Evolutionary conservation across 805 yeast species (phyloP).

Genomic region (Starmerella bombi): DNA sequence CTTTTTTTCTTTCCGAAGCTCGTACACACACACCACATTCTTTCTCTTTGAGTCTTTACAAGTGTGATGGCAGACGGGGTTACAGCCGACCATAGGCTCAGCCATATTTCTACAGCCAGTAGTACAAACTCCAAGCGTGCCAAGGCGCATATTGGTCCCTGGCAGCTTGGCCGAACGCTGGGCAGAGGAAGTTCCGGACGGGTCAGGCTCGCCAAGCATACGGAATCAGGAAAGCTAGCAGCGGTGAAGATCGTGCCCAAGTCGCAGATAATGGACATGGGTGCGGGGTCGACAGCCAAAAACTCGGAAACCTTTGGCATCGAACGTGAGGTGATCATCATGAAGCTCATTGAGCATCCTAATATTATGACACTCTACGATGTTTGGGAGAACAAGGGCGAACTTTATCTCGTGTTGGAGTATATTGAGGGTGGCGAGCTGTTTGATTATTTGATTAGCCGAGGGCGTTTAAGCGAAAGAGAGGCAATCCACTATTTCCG

Average conservation of each 20-base stretch:
- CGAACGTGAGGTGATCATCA: conserved; percentile 91
- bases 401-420: conserved; percentile 78
- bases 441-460: conserved; percentile 78
- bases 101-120: conserved; percentile 25
- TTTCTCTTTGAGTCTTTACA: too few relatives aligned
- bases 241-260: conserved; percentile 96
- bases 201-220: conserved; percentile 81
- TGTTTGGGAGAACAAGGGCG: conserved; percentile 95
- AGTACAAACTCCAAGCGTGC: conserved; percentile 33
- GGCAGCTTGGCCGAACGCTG: conserved; percentile 88
- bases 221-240: conserved; percentile 73
- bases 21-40: too few relatives aligned
- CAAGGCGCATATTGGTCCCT: conserved; percentile 72
- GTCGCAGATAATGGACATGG: conserved; percentile 35
- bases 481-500: conserved; percentile 86
- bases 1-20: too few relatives aligned
- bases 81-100: conserved; percentile 20
- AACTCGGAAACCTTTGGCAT: conserved; percentile 64
- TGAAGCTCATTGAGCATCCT: conserved; percentile 89
- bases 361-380: conserved; percentile 88
- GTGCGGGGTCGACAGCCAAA: conserved; percentile 4
- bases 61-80: conserved; percentile 8
- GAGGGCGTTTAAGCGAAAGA: conserved; percentile 74
- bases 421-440: conserved; percentile 96
- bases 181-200: conserved; percentile 97